Evolutionary conservation across 345 rosid species (phyloP), one percentile per base, ranked within the genome.

Genomic region (Sonneratia alba): DNA sequence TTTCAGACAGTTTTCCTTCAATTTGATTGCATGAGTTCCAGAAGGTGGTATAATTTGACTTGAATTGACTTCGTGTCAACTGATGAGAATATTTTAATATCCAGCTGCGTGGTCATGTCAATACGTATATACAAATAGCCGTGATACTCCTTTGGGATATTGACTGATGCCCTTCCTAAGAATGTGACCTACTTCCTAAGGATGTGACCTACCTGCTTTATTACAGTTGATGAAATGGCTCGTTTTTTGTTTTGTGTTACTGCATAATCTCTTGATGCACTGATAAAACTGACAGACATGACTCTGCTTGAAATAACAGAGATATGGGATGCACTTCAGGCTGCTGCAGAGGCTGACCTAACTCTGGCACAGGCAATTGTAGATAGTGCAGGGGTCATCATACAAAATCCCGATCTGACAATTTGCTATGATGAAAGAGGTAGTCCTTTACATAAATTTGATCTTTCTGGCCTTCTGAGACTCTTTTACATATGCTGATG

Each of bases 291-390:
- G 66, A 62, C 38, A n/a, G 56, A n/a, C 7, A 10, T 45, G 14
- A n/a, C 19, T 68, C 10, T 68, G 70, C 32, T 57, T 34, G 19
- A 27, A 9, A 36, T 71, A 34, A 36, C 84, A 93, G 97, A 91
- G 85, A 88, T 93, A 68, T 93, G 98, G 98, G 96, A 91, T 63
- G 98, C 98, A 32, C 96, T 93, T 62, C 91, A 89, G 9, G 98
- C 88, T 75, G 98, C 98, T 3, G 86, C 91, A 16, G 97, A 89
- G 79, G 89, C 91, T 72, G 97, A 93, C 51, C 59, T 87, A 61
- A 64, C 77, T 65, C 88, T 87, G 78, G 92, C 93, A 0, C 94
- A 89, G 79, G 91, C 94, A 72, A 89, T 89, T 37, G 86, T 93
- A 75, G 96, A 87, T 57, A 89, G 96, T 68, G 96, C 96, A 7